These are phyloP conservation scores for Lodderomyces parapsilosis DNA, from an alignment of 1,139 yeast genomes.

Conservation along the genomic window DNA sequence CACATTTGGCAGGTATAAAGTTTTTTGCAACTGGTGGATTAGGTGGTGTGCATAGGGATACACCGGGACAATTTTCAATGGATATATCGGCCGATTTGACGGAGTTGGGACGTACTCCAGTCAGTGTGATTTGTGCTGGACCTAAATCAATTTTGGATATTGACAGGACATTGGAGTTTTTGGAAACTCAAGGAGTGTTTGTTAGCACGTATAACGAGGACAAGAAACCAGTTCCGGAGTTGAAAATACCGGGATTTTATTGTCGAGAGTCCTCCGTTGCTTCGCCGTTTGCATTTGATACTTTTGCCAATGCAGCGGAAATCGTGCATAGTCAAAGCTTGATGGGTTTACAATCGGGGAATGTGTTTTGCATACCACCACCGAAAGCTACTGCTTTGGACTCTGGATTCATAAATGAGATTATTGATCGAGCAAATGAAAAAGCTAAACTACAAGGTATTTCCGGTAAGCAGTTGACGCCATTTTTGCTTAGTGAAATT, in stretches of 20 bases:
- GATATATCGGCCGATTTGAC: constrained; percentile 88
- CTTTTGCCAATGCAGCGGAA: constrained; percentile 59
- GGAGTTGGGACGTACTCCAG: constrained; percentile 79
- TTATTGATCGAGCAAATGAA: constrained; percentile 57
- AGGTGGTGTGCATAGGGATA: constrained; percentile 85
- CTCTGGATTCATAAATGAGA: constrained; percentile 47
- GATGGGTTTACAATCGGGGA: constrained; percentile 63
- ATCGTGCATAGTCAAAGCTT: constrained; percentile 51
- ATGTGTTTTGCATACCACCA: constrained; percentile 80
- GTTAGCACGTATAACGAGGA: constrained; percentile 51
- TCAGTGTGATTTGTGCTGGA: constrained; percentile 88
- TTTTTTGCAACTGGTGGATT: constrained; percentile 94
- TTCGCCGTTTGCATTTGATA: constrained; percentile 64
- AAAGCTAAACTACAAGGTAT: constrained; percentile 58
- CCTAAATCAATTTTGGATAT: constrained; percentile 86
- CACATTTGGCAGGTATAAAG: constrained; percentile 71
- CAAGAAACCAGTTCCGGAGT: constrained; percentile 15
- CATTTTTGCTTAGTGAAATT: constrained; percentile 66
- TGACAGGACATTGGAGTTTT: constrained; percentile 75
- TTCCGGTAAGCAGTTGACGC: constrained; percentile 75
- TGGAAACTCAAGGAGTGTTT: constrained; percentile 83
- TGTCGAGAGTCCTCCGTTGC: constrained; percentile 70
- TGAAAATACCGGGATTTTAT: constrained; percentile 79
- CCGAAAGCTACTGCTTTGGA: constrained; percentile 64
- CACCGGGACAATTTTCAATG: constrained; percentile 61